Percentiles rank a stretch among this genome's conserved stretches.
phyloP scores from a whole-genome alignment of 1,139 yeast genomes.

The Diutina siamensis region DNA sequence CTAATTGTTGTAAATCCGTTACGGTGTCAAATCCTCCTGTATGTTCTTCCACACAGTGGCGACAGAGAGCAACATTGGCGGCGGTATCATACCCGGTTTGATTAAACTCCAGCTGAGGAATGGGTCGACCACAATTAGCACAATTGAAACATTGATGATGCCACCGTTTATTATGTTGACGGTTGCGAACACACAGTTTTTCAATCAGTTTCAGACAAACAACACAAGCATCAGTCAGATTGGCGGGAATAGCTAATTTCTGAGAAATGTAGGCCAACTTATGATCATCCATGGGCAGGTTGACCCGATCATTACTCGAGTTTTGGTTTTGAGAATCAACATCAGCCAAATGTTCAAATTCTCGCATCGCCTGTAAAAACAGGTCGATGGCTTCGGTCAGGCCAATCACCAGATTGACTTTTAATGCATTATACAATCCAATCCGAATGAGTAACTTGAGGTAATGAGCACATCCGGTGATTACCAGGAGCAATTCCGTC shows the following conservation, averaged over 20 bases:
- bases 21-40: constrained; percentile 49
- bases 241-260: constrained; percentile 34
- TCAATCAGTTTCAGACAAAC: constrained; percentile 71
- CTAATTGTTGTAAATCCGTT: constrained; percentile 59
- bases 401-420: constrained; percentile 46
- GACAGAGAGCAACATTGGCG: constrained; percentile 23
- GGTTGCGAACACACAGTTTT: constrained; percentile 54
- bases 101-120: not conserved
- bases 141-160: constrained; percentile 68
- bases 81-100: constrained; percentile 2
- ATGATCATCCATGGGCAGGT: constrained; percentile 7
- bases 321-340: not conserved
- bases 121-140: constrained; percentile 31
- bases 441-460: constrained; percentile 73
- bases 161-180: constrained; percentile 54
- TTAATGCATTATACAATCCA: constrained; percentile 68
- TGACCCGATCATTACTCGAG: not conserved
- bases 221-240: constrained; percentile 70
- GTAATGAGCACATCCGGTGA: constrained; percentile 90
- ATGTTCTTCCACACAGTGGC: constrained; percentile 22
- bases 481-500: constrained; percentile 56
- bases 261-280: constrained; percentile 7
- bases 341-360: constrained; percentile 26
- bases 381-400: constrained; percentile 53
- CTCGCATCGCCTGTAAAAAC: constrained; percentile 43